Evolutionary conservation across 1,139 yeast genomes (phyloP).

Genomic region (Candida glucosophila): DNA sequence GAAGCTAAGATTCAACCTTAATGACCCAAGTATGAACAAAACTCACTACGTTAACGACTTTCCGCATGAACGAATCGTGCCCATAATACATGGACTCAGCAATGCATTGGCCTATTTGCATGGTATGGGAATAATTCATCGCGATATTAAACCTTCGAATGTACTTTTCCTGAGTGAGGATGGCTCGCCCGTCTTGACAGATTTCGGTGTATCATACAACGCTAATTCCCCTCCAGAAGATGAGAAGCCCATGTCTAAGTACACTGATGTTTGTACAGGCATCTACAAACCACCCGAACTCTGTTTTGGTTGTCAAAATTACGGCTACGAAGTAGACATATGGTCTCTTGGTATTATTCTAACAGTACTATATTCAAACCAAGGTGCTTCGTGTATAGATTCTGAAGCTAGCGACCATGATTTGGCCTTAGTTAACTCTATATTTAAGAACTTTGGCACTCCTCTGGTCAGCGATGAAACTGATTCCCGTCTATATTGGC

Average conservation of each 20-base stretch:
- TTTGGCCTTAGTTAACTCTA: slow-evolving; percentile 52
- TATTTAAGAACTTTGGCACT: slow-evolving; percentile 61
- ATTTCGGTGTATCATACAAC: slow-evolving; percentile 69
- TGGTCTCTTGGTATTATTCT: slow-evolving; percentile 74
- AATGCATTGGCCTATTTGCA: slow-evolving; percentile 19
- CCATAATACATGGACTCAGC: slow-evolving; percentile 13
- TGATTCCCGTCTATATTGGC: slow-evolving; percentile 22
- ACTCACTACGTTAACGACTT: slow-evolving; percentile 9
- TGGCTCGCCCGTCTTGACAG: slow-evolving; percentile 47
- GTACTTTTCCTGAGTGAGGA: slow-evolving; percentile 39
- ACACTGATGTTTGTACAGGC: slow-evolving; percentile 70
- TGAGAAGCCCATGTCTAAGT: slow-evolving; percentile 41
- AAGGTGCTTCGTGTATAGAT: slow-evolving; percentile 34
- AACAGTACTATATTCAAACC: slow-evolving; percentile 47
- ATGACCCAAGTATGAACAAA: slow-evolving; percentile 10
- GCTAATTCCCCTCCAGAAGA: slow-evolving; percentile 16
- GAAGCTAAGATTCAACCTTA: slow-evolving; percentile 14
- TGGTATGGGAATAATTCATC: slow-evolving; percentile 59
- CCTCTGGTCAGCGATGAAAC: slow-evolving; percentile 51
- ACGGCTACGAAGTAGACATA: slow-evolving; percentile 59
- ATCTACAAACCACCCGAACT: slow-evolving; percentile 82
- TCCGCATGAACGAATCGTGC: slow-evolving; percentile 8
- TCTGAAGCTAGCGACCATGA: slow-evolving; percentile 41
- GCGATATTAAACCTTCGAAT: slow-evolving; percentile 83
- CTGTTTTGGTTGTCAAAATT: slow-evolving; percentile 58